Evolutionary conservation across 371 early-diverging fungal genomes (phyloP).

Genomic region (Saksenaea oblongispora): DNA sequence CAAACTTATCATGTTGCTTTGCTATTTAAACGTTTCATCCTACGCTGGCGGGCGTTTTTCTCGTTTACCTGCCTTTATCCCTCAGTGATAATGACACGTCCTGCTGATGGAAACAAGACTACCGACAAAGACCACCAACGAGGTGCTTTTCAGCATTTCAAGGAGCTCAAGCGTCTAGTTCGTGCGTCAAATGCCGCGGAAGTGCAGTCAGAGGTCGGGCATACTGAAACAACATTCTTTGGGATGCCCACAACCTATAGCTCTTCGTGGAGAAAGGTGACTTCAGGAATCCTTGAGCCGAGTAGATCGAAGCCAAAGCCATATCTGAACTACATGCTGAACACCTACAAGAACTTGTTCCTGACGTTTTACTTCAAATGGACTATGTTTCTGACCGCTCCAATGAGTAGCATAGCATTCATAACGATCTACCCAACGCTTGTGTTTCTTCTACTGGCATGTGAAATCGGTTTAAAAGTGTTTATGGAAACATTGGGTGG

Average conservation of each 20-base stretch:
- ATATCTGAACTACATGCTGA: not conserved
- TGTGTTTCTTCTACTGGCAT: conserved; percentile 17
- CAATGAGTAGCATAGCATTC: conserved; percentile 31
- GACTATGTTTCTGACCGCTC: conserved; percentile 24
- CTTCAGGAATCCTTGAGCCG: not conserved
- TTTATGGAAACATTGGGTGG: conserved; percentile 39
- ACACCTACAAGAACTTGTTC: conserved; percentile 9
- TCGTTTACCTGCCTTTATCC: not conserved
- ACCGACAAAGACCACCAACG: not conserved
- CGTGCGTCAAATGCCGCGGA: not conserved
- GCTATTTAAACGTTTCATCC: not conserved
- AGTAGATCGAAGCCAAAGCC: not conserved
- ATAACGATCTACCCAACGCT: conserved; percentile 26
- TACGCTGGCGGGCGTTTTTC: not conserved
- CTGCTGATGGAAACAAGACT: not conserved
- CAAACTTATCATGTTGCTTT: not conserved
- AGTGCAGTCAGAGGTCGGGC: not conserved
- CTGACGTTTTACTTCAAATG: conserved; percentile 41
- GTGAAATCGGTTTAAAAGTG: conserved; percentile 29
- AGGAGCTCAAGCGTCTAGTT: not conserved
- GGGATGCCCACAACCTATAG: not conserved
- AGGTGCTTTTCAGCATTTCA: not conserved
- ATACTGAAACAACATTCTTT: not conserved
- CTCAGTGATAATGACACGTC: not conserved
- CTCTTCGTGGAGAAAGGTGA: not conserved